These are phyloP conservation scores for Nevesoporus exiguus DNA, from an alignment of 768 basidiomycete species.

Conservation along the genomic window DNA sequence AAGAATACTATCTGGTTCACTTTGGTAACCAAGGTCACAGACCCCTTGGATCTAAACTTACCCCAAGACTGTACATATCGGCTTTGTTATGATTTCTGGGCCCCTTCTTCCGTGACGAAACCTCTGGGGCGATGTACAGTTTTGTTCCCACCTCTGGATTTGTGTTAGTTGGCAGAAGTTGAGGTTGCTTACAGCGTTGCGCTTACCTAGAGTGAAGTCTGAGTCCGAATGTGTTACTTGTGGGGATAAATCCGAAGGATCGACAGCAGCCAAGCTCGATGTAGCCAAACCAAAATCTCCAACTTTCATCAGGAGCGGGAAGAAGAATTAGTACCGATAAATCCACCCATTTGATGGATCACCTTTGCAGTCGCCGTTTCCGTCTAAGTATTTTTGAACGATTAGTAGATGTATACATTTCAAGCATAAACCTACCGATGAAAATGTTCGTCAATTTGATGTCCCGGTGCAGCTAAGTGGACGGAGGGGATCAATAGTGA, in stretches of 20 bases:
- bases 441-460: constrained; percentile 95
- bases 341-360: background rate
- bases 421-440: constrained; percentile 56
- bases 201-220: constrained; percentile 73
- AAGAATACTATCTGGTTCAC: constrained; percentile 83
- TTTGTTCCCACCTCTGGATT: constrained; percentile 79
- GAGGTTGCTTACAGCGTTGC: background rate
- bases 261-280: constrained; percentile 73
- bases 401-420: background rate
- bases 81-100: constrained; percentile 84
- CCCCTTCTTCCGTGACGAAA: constrained; percentile 57
- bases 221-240: constrained; percentile 45
- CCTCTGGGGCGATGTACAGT: constrained; percentile 91
- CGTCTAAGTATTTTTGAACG: constrained; percentile 46
- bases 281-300: constrained; percentile 94
- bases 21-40: background rate
- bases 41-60: constrained; percentile 35
- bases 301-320: constrained; percentile 40
- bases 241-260: constrained; percentile 62
- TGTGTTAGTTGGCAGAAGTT: background rate
- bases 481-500: constrained; percentile 24
- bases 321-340: background rate
- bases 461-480: constrained; percentile 70
- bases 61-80: constrained; percentile 93
- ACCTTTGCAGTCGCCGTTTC: constrained; percentile 83